Evolutionary conservation across 2,329 filamentous ascomycete species (phyloP), one percentile per base, ranked within the genome.

Genomic region (Periglandula ipomoeae): DNA sequence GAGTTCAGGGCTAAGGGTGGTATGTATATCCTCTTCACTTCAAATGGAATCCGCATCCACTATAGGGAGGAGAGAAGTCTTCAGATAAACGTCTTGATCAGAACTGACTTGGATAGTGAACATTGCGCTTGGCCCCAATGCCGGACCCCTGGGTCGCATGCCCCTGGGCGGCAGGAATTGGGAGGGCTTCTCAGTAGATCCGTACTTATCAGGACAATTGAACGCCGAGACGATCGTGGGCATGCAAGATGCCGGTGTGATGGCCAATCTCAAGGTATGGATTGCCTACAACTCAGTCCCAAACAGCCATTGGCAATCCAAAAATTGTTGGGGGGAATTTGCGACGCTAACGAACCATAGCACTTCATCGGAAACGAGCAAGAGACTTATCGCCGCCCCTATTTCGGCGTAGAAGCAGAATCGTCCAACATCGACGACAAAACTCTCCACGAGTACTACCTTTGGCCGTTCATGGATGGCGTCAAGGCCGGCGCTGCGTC

Each of bases 221-320:
- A 84, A 85, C 51, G 78, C 78, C n/a, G 77, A 87, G 58, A 85
- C 84, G 1, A 79, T 91, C 56, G 73, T 78, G 53, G 87, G 86
- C 26, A 86, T 89, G 46, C 87, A 93, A 61, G 79, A 83, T 58
- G 81, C 82, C 3, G 87, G 87, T 57, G 81, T 91, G 34, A 85
- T 94, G 62, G 86, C 88, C 49, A 87, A 82, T 69, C 81, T 72
- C 72, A 91, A 78, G 64, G 70, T 71, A 34, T 17, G n/a, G n/a
- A n/a, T n/a, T n/a, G n/a, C n/a, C n/a, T n/a, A n/a, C n/a, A n/a
- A n/a, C n/a, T n/a, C n/a, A n/a, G n/a, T n/a, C n/a, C n/a, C n/a
- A n/a, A n/a, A n/a, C n/a, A n/a, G 26, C 23, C 4, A n/a, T 19
- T 23, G 13, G 6, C 15, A 27, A 5, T 7, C 26, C 26, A 5